Percentiles rank a stretch among this genome's conserved stretches.
Evolutionary conservation across 2,329 filamentous ascomycete species (phyloP).

Genomic region (Karstenula rhodostoma): DNA sequence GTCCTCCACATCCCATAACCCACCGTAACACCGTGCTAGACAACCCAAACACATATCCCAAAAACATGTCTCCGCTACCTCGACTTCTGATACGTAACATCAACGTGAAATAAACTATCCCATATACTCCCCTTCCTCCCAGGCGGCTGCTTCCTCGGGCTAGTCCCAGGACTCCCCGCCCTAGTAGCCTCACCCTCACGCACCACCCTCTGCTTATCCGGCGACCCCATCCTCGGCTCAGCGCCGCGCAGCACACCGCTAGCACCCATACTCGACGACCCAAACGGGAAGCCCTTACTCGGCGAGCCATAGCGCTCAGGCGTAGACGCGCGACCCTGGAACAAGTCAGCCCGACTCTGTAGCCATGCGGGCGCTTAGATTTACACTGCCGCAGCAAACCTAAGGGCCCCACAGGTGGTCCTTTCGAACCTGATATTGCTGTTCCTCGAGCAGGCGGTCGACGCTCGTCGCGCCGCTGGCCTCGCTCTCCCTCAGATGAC

Average conservation of each 20-base stretch:
- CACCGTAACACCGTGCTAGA: not conserved
- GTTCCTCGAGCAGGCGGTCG: slow-evolving; percentile 32
- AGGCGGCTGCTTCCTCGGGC: slow-evolving; percentile 29
- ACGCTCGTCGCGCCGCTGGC: slow-evolving; percentile 28
- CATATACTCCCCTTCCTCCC: slow-evolving; percentile 45
- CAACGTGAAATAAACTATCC: slow-evolving; percentile 51
- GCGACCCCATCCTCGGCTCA: slow-evolving; percentile 23
- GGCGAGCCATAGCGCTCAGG: slow-evolving; percentile 25
- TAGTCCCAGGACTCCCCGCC: slow-evolving; percentile 23
- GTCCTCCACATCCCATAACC: not conserved
- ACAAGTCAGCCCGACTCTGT: slow-evolving; percentile 1
- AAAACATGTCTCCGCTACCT: slow-evolving; percentile 32
- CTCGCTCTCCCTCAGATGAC: slow-evolving; percentile 44
- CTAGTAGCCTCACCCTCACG: slow-evolving; percentile 26
- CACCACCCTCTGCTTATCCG: slow-evolving; percentile 26
- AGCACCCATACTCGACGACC: slow-evolving; percentile 20
- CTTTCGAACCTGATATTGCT: slow-evolving; percentile 54
- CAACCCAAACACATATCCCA: not conserved
- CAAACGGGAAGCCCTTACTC: slow-evolving; percentile 23
- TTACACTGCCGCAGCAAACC: slow-evolving; percentile 32
- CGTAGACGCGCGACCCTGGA: not conserved
- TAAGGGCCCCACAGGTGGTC: slow-evolving; percentile 56
- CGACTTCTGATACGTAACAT: slow-evolving; percentile 49
- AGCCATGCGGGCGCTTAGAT: slow-evolving; percentile 38
- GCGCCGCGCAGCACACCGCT: slow-evolving; percentile 17